Conservation (phyloP, 768 basidiomycete species). For the Wakefieldia striispora region DNA sequence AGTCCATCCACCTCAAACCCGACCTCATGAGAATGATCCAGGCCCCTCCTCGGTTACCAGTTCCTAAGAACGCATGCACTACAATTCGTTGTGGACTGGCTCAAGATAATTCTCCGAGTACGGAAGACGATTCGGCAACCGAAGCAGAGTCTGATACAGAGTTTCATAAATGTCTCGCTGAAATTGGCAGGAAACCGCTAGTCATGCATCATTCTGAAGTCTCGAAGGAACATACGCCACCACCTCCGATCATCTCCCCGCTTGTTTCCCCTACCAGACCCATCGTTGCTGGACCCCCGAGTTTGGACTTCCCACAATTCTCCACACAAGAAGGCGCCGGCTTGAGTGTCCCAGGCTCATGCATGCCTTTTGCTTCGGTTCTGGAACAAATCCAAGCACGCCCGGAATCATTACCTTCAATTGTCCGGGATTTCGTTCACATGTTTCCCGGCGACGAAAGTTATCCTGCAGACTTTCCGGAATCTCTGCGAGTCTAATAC, state of each 20-base stretch:
- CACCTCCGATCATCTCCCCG: constrained; percentile 22
- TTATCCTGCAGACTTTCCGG: constrained; percentile 34
- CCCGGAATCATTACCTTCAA: constrained; percentile 25
- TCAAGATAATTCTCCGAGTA: neutral
- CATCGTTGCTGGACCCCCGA: constrained; percentile 1
- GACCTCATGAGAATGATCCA: neutral
- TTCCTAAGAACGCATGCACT: neutral
- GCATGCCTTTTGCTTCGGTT: neutral
- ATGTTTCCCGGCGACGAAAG: constrained; percentile 36
- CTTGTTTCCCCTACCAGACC: constrained; percentile 27
- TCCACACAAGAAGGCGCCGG: constrained; percentile 9
- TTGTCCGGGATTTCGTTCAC: constrained; percentile 29
- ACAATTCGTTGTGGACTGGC: neutral
- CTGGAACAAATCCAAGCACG: neutral
- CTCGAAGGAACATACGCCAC: constrained; percentile 2
- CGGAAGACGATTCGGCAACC: constrained; percentile 28
- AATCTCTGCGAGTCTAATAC: constrained; percentile 23
- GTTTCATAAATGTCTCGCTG: constrained; percentile 18
- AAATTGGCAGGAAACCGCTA: constrained; percentile 13
- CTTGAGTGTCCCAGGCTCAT: neutral
- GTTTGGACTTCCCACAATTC: neutral
- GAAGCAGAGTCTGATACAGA: constrained; percentile 35
- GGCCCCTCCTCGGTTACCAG: neutral
- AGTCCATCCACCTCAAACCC: neutral
- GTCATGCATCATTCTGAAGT: neutral